phyloP scores from a whole-genome alignment of 306 rosid genomes.

The Begonia peltatifolia region DNA sequence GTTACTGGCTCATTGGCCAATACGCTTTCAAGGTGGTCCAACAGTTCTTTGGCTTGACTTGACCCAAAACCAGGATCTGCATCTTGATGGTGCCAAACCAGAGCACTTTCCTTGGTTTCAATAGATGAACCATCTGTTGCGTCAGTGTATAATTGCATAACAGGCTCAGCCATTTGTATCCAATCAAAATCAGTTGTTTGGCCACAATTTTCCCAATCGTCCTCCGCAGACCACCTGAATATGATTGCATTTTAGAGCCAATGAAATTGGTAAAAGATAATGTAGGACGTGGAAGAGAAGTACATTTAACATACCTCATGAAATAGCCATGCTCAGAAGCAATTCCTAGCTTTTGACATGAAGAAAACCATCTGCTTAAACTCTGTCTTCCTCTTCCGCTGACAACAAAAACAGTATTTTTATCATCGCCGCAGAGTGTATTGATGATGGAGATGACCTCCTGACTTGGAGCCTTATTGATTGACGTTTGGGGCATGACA shows the following conservation, averaged over 20 bases:
- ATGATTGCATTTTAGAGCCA: neutral
- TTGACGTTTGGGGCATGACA: conserved; percentile 43
- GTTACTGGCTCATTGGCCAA: conserved; percentile 60
- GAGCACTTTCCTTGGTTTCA: conserved; percentile 50
- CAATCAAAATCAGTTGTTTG: conserved; percentile 40
- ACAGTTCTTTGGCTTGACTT: conserved; percentile 55
- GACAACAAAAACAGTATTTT: conserved; percentile 39
- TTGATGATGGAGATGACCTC: conserved; percentile 29
- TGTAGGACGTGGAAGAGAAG: neutral
- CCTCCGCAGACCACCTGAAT: conserved; percentile 44
- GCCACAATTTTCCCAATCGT: conserved; percentile 43
- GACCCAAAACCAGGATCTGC: conserved; percentile 61
- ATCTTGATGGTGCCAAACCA: conserved; percentile 67
- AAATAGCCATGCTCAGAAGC: conserved; percentile 52
- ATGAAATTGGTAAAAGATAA: neutral
- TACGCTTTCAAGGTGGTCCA: conserved; percentile 62
- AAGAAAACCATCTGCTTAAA: conserved; percentile 40
- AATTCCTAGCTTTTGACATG: conserved; percentile 39
- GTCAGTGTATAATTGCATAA: conserved; percentile 49
- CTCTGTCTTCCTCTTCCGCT: conserved; percentile 45
- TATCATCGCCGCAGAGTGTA: conserved; percentile 28
- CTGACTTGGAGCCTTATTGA: conserved; percentile 32
- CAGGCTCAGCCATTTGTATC: conserved; percentile 53
- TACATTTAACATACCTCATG: conserved; percentile 24
- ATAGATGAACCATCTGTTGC: conserved; percentile 57